Conservation (phyloP, 768 basidiomycete species). For the Rhizopogon rudus region DNA sequence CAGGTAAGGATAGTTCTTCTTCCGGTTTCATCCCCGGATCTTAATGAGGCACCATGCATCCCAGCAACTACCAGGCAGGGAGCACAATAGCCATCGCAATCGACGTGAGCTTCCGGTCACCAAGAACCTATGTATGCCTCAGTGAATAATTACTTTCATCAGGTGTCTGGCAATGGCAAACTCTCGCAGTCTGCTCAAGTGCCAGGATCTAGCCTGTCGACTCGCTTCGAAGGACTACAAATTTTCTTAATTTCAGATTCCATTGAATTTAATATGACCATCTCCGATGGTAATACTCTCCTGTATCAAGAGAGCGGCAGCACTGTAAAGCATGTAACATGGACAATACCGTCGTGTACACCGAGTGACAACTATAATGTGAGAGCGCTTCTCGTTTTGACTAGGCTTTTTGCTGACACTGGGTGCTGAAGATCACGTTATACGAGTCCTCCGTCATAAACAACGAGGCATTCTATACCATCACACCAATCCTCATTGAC, state of each 20-base stretch:
- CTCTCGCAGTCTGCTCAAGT: conserved; percentile 20
- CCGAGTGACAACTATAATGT: conserved; percentile 10
- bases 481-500: conserved; percentile 28
- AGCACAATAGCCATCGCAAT: too few relatives aligned
- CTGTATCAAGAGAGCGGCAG: conserved; percentile 35
- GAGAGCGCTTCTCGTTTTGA: neutral
- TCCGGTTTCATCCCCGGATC: neutral
- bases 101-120: too few relatives aligned
- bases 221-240: conserved; percentile 21
- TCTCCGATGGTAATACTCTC: conserved; percentile 25
- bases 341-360: too few relatives aligned
- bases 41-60: neutral
- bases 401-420: neutral
- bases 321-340: neutral
- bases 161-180: conserved; percentile 43
- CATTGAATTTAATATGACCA: conserved; percentile 9
- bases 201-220: conserved; percentile 26
- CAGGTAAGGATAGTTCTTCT: conserved; percentile 18
- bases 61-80: neutral
- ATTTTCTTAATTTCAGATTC: conserved; percentile 39
- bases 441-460: conserved; percentile 34
- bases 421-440: conserved; percentile 34
- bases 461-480: conserved; percentile 29
- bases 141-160: neutral
- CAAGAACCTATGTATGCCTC: too few relatives aligned